phyloP scores from a whole-genome alignment of 768 basidiomycete genomes.

The Mycena metata region DNA sequence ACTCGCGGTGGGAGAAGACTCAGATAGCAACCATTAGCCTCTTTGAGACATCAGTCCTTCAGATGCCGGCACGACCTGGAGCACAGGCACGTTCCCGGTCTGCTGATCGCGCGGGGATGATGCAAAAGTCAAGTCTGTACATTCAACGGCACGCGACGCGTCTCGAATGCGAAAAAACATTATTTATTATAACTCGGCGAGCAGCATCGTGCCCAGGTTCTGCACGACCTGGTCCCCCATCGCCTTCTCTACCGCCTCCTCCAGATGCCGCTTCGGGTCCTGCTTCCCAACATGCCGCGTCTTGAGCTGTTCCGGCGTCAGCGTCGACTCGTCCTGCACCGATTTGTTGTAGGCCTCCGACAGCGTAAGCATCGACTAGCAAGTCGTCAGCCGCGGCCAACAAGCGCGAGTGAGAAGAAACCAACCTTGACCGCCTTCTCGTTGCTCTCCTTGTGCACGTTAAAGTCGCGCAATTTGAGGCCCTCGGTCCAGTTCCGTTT shows the following conservation, averaged over 20 bases:
- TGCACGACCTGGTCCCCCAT: constrained; percentile 99
- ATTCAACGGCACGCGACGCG: no score
- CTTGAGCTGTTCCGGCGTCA: constrained; percentile 93
- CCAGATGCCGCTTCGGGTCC: constrained; percentile 97
- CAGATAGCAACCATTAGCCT: constrained; percentile 35
- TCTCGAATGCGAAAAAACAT: no score
- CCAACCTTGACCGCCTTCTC: constrained; percentile 95
- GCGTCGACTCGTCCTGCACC: constrained; percentile 97
- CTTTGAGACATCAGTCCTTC: constrained; percentile 17
- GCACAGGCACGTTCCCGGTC: constrained; percentile 31
- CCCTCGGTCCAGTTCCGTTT: constrained; percentile 99
- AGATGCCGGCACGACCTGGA: constrained; percentile 26
- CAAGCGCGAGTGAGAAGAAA: constrained; percentile 28
- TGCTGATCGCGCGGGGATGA: constrained; percentile 29
- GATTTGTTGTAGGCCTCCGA: constrained; percentile 98
- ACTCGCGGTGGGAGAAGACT: neutral
- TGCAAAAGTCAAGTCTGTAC: no score
- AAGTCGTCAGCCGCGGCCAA: constrained; percentile 34
- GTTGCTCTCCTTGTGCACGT: constrained; percentile 87
- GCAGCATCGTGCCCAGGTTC: constrained; percentile 93
- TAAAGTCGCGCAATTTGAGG: constrained; percentile 91
- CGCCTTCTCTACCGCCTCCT: constrained; percentile 97
- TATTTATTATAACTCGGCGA: constrained; percentile 80
- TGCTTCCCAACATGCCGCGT: constrained; percentile 98
- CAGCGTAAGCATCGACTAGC: constrained; percentile 91